A percentile compares a stretch with the other conserved stretches of the same genome.
phyloP scores from a whole-genome alignment of 345 rosid genomes.

The Aquilaria sinensis region DNA sequence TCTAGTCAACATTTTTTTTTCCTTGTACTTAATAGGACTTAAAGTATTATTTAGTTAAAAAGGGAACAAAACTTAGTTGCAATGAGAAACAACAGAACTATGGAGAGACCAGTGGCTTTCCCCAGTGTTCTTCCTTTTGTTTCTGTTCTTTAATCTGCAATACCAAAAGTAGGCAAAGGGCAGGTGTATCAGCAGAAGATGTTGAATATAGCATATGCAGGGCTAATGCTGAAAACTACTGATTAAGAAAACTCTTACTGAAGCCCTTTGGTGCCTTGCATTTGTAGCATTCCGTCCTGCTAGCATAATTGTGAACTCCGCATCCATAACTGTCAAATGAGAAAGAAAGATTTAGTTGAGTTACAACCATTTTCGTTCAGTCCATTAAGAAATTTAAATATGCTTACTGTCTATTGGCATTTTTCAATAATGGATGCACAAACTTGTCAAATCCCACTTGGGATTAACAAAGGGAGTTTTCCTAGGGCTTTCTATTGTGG shows the following conservation, averaged over 20 bases:
- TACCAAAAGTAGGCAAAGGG: conserved; percentile 26
- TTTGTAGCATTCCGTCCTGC: conserved; percentile 78
- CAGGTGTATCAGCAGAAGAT: neutral
- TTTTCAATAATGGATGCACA: too few relatives aligned
- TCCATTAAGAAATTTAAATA: too few relatives aligned
- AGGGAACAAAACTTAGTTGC: neutral
- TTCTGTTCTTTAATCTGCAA: conserved; percentile 14
- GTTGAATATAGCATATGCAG: neutral
- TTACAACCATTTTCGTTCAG: neutral
- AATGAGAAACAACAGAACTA: too few relatives aligned
- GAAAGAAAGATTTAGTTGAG: neutral
- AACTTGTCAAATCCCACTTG: too few relatives aligned
- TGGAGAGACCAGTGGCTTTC: too few relatives aligned
- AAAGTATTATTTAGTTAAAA: conserved; percentile 3
- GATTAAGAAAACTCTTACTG: conserved; percentile 20
- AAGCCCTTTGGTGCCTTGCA: conserved; percentile 78
- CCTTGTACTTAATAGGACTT: conserved; percentile 1
- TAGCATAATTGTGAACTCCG: conserved; percentile 88
- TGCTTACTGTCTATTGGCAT: too few relatives aligned
- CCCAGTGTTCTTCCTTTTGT: neutral
- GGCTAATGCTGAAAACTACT: neutral
- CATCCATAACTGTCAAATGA: conserved; percentile 41
- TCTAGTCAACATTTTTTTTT: too few relatives aligned
- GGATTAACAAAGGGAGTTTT: too few relatives aligned
- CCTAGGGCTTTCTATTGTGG: too few relatives aligned